phyloP scores from a whole-genome alignment of 2,329 filamentous ascomycete genomes.

The Metarhizium guizhouense region DNA sequence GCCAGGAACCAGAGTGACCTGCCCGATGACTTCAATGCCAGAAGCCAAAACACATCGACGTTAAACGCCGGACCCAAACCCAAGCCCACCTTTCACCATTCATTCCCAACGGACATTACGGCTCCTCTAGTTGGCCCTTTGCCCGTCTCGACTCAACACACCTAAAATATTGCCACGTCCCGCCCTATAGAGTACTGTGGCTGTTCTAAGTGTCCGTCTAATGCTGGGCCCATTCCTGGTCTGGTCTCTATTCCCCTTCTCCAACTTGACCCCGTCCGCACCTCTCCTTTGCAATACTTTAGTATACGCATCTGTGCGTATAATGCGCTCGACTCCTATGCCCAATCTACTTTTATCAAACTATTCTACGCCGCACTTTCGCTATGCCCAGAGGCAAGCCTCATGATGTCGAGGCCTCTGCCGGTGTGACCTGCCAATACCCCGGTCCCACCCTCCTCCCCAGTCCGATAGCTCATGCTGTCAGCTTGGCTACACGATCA shows the following conservation, averaged over 20 bases:
- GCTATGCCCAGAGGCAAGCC: slow-evolving; percentile 1
- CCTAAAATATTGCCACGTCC: slow-evolving; percentile 3
- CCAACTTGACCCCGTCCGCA: neutral
- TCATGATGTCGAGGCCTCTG: slow-evolving; percentile 9
- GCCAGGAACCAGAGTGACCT: too few relatives aligned
- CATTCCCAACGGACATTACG: slow-evolving; percentile 2
- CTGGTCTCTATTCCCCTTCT: neutral
- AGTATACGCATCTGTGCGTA: neutral
- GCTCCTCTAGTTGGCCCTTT: slow-evolving; percentile 1
- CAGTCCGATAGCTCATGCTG: slow-evolving; percentile 43
- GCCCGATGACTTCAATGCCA: too few relatives aligned
- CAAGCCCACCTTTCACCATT: neutral
- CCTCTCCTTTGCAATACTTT: neutral
- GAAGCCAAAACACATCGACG: neutral
- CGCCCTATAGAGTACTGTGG: neutral
- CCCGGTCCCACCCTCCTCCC: slow-evolving; percentile 45
- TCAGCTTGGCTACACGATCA: slow-evolving; percentile 53
- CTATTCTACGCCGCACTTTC: neutral
- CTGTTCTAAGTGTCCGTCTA: neutral
- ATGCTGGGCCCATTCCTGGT: neutral
- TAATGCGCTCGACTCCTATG: neutral
- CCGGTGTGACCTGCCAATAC: slow-evolving; percentile 10
- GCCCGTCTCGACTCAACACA: neutral
- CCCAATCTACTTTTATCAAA: neutral
- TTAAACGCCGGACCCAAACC: neutral